Evolutionary conservation across 768 basidiomycete species (phyloP).

Genomic region (Dendrothele bispora): DNA sequence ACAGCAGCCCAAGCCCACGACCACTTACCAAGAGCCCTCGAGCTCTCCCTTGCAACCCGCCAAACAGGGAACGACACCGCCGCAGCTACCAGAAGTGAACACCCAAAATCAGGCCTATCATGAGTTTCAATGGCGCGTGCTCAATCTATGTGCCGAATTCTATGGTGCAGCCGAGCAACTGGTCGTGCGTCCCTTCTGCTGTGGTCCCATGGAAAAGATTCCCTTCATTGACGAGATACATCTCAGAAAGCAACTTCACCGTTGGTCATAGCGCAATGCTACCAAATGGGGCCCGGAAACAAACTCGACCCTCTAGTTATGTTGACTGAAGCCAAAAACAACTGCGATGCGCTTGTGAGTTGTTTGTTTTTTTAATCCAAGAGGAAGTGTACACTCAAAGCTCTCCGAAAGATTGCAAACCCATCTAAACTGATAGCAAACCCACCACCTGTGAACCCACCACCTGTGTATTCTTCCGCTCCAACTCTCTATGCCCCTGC

Average conservation of each 20-base stretch:
- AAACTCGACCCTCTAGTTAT: slow-evolving; percentile 75
- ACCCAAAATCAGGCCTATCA: slow-evolving; percentile 77
- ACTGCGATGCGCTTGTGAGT: slow-evolving; percentile 74
- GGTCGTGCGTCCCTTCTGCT: slow-evolving; percentile 51
- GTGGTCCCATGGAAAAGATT: slow-evolving; percentile 8
- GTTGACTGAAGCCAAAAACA: slow-evolving; percentile 74
- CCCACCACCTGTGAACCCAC: no score
- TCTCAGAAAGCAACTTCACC: slow-evolving; percentile 59
- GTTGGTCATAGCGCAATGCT: slow-evolving; percentile 77
- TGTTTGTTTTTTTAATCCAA: not conserved
- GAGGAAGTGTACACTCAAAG: not conserved
- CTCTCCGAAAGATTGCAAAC: slow-evolving; percentile 58
- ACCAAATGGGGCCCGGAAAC: slow-evolving; percentile 66
- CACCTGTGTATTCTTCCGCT: slow-evolving; percentile 50
- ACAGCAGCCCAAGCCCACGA: slow-evolving; percentile 1
- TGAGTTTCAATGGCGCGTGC: slow-evolving; percentile 83
- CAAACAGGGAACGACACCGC: slow-evolving; percentile 12
- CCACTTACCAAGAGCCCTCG: no score
- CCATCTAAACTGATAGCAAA: slow-evolving; percentile 67
- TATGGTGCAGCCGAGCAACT: slow-evolving; percentile 85
- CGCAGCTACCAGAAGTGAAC: slow-evolving; percentile 40
- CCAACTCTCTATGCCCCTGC: slow-evolving; percentile 45
- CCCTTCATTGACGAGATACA: slow-evolving; percentile 12
- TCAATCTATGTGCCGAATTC: slow-evolving; percentile 83
- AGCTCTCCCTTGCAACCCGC: slow-evolving; percentile 1